Evolutionary conservation across 2,329 filamentous ascomycete species (phyloP).

Genomic region (Aureobasidium pullulans): DNA sequence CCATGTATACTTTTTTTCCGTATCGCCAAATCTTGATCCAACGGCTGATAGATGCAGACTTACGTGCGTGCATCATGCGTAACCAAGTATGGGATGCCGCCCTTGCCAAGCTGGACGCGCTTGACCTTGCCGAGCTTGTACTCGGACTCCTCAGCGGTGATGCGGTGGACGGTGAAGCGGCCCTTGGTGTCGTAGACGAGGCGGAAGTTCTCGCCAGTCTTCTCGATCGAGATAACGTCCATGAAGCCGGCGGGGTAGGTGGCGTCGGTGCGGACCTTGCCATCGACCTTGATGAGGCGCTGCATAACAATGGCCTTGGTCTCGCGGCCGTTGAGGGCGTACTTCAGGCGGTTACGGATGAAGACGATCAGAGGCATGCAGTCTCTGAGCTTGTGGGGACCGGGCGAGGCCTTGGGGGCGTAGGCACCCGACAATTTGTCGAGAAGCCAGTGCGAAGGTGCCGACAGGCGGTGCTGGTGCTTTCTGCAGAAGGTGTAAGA

Average conservation of each 20-base stretch:
- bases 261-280: constrained; percentile 97
- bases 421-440: constrained; percentile 92
- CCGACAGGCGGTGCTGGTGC: constrained; percentile 99
- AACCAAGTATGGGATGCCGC: constrained; percentile 99
- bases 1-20: constrained; percentile 33
- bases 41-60: constrained; percentile 99
- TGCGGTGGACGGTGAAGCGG: constrained; percentile 99
- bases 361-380: constrained; percentile 99
- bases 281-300: constrained; percentile 98
- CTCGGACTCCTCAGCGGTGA: constrained; percentile 96
- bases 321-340: constrained; percentile 98
- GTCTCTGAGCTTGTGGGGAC: constrained; percentile 99
- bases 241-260: constrained; percentile 98
- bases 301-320: constrained; percentile 98
- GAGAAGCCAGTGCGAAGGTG: constrained; percentile 98
- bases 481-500: constrained; percentile 63
- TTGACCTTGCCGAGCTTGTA: constrained; percentile 99
- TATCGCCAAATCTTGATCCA: constrained; percentile 96
- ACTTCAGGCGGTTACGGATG: constrained; percentile 79
- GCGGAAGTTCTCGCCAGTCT: constrained; percentile 99
- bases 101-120: constrained; percentile 97
- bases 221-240: constrained; percentile 99
- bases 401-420: constrained; percentile 61
- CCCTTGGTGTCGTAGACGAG: constrained; percentile 99
- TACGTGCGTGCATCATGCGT: constrained; percentile 99